Evolutionary conservation across 352 stramenopile genomes (phyloP), one percentile per base, ranked within the genome.

Genomic region (Phytopythium boreale): DNA sequence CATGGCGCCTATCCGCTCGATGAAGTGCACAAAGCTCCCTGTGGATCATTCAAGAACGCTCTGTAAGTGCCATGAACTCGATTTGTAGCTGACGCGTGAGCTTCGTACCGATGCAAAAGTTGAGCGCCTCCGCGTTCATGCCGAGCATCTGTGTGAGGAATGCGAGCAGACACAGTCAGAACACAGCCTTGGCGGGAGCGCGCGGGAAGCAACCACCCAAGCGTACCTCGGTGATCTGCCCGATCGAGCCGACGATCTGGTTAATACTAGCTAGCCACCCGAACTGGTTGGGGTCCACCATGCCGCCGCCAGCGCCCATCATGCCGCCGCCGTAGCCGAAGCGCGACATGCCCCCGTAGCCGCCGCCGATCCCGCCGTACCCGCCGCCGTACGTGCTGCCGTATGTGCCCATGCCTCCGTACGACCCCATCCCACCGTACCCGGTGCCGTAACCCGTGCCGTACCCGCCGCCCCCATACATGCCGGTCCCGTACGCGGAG

Each of bases 1-100:
- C 80, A 93, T 90, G 49, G 75, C 80, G 59, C 79, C 82, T 77
- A 93, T 92, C 47, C 84, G 76, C 68, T 94, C 86, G n/a, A 93
- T 59, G 61, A 93, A 94, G 57, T 94, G 75, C 10, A 94, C 82
- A 65, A 92, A 94, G 59, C 82, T 93, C 7, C 79, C 80, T 87
- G 59, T 17, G 59, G 15, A 44, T 20, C 39, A 14, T 2, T 20
- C 52, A 62, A 39, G 22, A 41, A 39, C 12, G 58, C 46, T 10
- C 22, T n/a, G 58, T 56, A 1, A 55, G 31, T 34, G 20, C 9
- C 24, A 34, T 34, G 55, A 17, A 15, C 15, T 3, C 15, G 63
- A 34, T 20, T 15, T 34, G 34, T 29, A 8, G 22, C n/a, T 24
- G 1, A 6, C 14, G 9, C 12, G 11, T 1, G 31, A 5, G 14